A percentile compares a stretch with the other conserved stretches of the same genome.
phyloP scores from a whole-genome alignment of 2,329 filamentous ascomycete species.

The Ciborinia camelliae region DNA sequence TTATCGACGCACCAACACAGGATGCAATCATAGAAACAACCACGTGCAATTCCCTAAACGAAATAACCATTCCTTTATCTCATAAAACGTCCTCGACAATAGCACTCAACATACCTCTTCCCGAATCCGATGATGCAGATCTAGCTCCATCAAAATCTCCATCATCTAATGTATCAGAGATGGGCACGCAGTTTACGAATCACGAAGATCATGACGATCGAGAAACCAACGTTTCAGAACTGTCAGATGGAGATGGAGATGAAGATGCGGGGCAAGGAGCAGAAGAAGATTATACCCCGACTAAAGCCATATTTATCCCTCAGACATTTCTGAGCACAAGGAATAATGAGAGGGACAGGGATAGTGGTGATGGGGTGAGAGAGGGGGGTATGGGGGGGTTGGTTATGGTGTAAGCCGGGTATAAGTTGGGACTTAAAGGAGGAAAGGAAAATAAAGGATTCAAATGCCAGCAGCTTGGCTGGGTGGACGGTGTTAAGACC shows the following conservation, averaged over 20 bases:
- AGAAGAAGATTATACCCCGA: background rate
- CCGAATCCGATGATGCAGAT: background rate
- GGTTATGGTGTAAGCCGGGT: constrained; percentile 2
- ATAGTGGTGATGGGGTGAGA: background rate
- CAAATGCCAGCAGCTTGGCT: background rate
- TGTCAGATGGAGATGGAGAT: constrained; percentile 1
- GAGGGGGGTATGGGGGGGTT: constrained; percentile 1
- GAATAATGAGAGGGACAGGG: constrained; percentile 1
- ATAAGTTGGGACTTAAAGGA: background rate
- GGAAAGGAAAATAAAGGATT: background rate
- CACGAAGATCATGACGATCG: background rate
- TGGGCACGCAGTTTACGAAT: background rate
- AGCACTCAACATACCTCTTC: background rate
- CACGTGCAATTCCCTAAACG: background rate
- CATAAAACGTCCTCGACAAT: background rate
- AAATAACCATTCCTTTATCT: background rate
- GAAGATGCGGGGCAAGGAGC: background rate
- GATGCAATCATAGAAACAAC: background rate
- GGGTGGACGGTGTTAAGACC: background rate
- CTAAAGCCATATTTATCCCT: constrained; percentile 3
- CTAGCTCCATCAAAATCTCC: background rate
- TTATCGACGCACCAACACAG: background rate
- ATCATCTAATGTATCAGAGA: background rate
- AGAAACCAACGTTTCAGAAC: background rate
- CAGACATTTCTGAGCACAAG: background rate